A percentile compares a stretch with the other conserved stretches of the same genome.
Conservation (phyloP, 2,329 filamentous ascomycete genomes). For the Didymellaceae sp. region DNA sequence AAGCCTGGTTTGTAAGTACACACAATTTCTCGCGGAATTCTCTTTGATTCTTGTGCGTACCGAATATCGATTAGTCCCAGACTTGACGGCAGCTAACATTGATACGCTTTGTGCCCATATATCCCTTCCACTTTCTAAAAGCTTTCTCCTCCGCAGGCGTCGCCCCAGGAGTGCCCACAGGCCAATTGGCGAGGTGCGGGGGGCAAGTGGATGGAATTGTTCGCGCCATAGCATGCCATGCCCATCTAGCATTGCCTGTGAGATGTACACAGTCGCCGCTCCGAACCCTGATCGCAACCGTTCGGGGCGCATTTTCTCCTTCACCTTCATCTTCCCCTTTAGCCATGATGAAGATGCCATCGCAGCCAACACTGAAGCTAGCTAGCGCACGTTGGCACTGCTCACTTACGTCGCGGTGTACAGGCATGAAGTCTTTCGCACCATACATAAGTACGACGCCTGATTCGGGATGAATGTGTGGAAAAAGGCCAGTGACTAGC, state of each 20-base stretch:
- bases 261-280: slow-evolving; percentile 94
- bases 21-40: too few species aligned
- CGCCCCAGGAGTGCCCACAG: slow-evolving; percentile 52
- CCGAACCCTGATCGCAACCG: slow-evolving; percentile 59
- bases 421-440: slow-evolving; percentile 87
- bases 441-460: slow-evolving; percentile 95
- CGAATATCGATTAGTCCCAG: slow-evolving; percentile 49
- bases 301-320: slow-evolving; percentile 38
- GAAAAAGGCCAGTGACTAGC: slow-evolving; percentile 76
- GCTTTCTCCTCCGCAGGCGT: slow-evolving; percentile 39
- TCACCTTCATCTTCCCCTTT: slow-evolving; percentile 48
- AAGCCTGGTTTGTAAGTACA: too few species aligned
- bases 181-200: slow-evolving; percentile 76
- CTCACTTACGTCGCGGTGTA: slow-evolving; percentile 94
- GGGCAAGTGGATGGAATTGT: slow-evolving; percentile 83
- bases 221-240: slow-evolving; percentile 95
- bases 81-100: slow-evolving; percentile 52
- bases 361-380: slow-evolving; percentile 89
- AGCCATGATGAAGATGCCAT: slow-evolving; percentile 82
- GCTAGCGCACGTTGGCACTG: slow-evolving; percentile 80
- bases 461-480: slow-evolving; percentile 80
- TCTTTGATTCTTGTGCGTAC: too few species aligned
- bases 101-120: slow-evolving; percentile 49
- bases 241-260: slow-evolving; percentile 79
- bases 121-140: slow-evolving; percentile 50